Percentiles rank a stretch among this genome's conserved stretches.
These are phyloP conservation scores for Leccinum arenicola DNA, from an alignment of 768 basidiomycete genomes.

Conservation along the genomic window DNA sequence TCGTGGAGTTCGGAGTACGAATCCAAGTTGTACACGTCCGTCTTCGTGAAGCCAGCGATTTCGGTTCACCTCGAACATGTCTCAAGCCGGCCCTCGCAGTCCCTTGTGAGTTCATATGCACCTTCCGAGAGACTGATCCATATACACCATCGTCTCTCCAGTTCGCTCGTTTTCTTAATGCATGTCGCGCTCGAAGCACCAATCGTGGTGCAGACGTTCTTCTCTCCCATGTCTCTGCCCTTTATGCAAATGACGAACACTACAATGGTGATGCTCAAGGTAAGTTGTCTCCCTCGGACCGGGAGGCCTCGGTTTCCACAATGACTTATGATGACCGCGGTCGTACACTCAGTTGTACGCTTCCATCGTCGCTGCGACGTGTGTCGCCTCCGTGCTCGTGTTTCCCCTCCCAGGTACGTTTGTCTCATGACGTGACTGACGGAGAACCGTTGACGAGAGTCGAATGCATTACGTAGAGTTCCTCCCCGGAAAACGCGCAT, in stretches of 20 bases:
- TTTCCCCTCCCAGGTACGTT: constrained; percentile 67
- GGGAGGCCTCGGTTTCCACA: neutral
- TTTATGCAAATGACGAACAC: constrained; percentile 85
- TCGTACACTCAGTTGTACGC: constrained; percentile 58
- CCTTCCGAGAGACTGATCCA: neutral
- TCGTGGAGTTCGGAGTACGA: constrained; percentile 26
- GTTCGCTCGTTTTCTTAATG: constrained; percentile 69
- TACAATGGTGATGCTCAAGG: constrained; percentile 72
- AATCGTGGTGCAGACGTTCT: constrained; percentile 72
- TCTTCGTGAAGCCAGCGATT: neutral
- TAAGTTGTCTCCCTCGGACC: constrained; percentile 24
- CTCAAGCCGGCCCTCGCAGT: constrained; percentile 30
- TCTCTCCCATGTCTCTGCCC: constrained; percentile 58
- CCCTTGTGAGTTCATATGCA: constrained; percentile 37
- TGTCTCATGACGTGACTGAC: constrained; percentile 3
- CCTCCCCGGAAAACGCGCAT: constrained; percentile 79
- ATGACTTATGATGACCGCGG: neutral
- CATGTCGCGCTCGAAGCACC: constrained; percentile 81
- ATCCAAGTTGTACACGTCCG: constrained; percentile 2
- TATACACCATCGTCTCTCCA: constrained; percentile 19
- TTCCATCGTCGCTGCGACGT: constrained; percentile 57
- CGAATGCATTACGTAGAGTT: constrained; percentile 49
- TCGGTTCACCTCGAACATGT: constrained; percentile 6
- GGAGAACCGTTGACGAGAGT: neutral
- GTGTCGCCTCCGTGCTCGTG: constrained; percentile 59